Percentiles rank a stretch among this genome's conserved stretches.
Conservation (phyloP, 805 yeast species). For the Wickerhamiella galacta region DNA sequence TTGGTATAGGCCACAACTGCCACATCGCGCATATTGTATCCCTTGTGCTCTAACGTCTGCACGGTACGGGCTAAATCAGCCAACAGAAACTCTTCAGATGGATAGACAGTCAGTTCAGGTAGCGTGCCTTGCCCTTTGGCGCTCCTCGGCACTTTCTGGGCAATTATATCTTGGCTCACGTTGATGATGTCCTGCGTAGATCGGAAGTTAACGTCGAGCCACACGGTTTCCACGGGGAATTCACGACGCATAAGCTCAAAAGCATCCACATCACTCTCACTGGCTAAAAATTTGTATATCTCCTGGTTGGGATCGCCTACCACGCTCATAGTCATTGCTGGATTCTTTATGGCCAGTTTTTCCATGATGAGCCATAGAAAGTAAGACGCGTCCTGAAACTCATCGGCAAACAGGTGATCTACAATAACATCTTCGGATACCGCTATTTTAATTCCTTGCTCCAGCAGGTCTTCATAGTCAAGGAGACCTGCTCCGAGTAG, state of each 20-base stretch:
- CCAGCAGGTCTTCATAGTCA: conserved; percentile 75
- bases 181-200: conserved; percentile 32
- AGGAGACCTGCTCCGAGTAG: conserved; percentile 29
- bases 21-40: not conserved
- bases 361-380: conserved; percentile 59
- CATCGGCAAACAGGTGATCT: conserved; percentile 74
- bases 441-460: conserved; percentile 39
- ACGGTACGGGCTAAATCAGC: not conserved
- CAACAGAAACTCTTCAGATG: not conserved
- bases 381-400: conserved; percentile 80
- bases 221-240: conserved; percentile 20
- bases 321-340: conserved; percentile 38
- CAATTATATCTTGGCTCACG: not conserved
- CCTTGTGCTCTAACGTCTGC: not conserved
- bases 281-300: conserved; percentile 76
- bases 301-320: conserved; percentile 97
- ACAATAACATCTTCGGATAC: conserved; percentile 31
- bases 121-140: not conserved
- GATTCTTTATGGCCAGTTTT: conserved; percentile 23
- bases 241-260: conserved; percentile 29
- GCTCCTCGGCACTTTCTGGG: not conserved
- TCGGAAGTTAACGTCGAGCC: conserved; percentile 58
- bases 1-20: not conserved
- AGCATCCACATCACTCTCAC: conserved; percentile 42
- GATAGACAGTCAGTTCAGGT: not conserved